phyloP scores from a whole-genome alignment of 129 eudicot genomes.

The Centella asiatica region DNA sequence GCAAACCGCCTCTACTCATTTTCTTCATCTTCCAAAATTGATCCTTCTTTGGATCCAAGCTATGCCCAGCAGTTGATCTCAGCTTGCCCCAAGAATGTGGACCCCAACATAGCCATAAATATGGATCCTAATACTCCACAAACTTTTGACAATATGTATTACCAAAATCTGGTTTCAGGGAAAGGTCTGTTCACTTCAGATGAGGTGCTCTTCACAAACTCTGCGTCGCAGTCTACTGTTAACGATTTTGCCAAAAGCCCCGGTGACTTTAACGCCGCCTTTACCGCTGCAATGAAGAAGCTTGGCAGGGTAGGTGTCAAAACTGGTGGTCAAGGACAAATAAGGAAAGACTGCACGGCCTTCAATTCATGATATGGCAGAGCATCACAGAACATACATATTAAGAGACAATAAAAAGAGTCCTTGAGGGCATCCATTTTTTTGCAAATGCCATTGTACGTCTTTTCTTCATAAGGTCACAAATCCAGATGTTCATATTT shows the following conservation, averaged over 20 bases:
- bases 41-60: conserved; percentile 53
- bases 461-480: not conserved
- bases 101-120: conserved; percentile 35
- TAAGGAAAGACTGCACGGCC: conserved; percentile 57
- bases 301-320: conserved; percentile 68
- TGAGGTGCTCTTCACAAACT: conserved; percentile 48
- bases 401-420: not conserved
- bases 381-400: not conserved
- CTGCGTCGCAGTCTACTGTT: conserved; percentile 45
- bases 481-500: too few relatives aligned
- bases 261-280: conserved; percentile 44
- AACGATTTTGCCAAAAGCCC: conserved; percentile 46
- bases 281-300: conserved; percentile 59
- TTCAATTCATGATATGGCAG: conserved; percentile 31
- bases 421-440: not conserved
- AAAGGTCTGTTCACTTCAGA: conserved; percentile 78
- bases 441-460: not conserved
- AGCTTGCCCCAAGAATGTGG: conserved; percentile 50
- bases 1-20: conserved; percentile 63
- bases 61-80: conserved; percentile 55
- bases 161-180: conserved; percentile 45
- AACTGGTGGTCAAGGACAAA: conserved; percentile 58
- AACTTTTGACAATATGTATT: conserved; percentile 55
- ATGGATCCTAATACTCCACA: conserved; percentile 61
- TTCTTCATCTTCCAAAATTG: conserved; percentile 34